phyloP scores from a whole-genome alignment of 2,329 filamentous ascomycete genomes.

The Fusarium luffae region DNA sequence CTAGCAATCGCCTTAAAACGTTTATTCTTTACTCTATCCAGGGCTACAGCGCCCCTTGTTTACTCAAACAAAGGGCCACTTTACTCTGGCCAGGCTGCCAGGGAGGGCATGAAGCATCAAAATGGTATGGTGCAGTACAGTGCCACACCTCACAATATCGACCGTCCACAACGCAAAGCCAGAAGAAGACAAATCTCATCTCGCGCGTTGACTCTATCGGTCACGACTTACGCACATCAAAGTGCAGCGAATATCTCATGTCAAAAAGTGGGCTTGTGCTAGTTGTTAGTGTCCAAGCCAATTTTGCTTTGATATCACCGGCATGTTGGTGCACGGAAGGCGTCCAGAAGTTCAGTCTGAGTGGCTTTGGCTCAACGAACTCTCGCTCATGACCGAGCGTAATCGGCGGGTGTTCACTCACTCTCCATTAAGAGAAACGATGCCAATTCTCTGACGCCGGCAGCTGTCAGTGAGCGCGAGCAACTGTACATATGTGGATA shows the following conservation, averaged over 20 bases:
- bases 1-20: slow-evolving; percentile 3
- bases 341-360: slow-evolving; percentile 16
- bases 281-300: slow-evolving; percentile 16
- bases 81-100: slow-evolving; percentile 17
- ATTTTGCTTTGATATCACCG: slow-evolving; percentile 25
- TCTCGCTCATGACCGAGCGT: slow-evolving; percentile 36
- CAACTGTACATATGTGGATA: slow-evolving; percentile 27
- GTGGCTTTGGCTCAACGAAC: slow-evolving; percentile 23
- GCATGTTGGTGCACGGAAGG: slow-evolving; percentile 27
- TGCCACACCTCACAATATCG: slow-evolving; percentile 21
- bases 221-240: neutral
- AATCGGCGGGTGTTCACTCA: slow-evolving; percentile 12
- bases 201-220: slow-evolving; percentile 22
- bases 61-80: slow-evolving; percentile 32
- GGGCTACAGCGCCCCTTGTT: slow-evolving; percentile 36
- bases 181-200: slow-evolving; percentile 26
- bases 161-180: slow-evolving; percentile 5
- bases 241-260: slow-evolving; percentile 15
- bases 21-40: slow-evolving; percentile 16
- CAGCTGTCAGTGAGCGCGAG: slow-evolving; percentile 21
- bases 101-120: slow-evolving; percentile 32
- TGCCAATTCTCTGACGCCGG: slow-evolving; percentile 10
- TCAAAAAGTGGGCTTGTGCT: slow-evolving; percentile 18
- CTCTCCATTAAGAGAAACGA: slow-evolving; percentile 26
- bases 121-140: slow-evolving; percentile 10